Base-by-base conservation (phyloP, 768 basidiomycete species). In the Gloeopeniophorella convolvens region DNA sequence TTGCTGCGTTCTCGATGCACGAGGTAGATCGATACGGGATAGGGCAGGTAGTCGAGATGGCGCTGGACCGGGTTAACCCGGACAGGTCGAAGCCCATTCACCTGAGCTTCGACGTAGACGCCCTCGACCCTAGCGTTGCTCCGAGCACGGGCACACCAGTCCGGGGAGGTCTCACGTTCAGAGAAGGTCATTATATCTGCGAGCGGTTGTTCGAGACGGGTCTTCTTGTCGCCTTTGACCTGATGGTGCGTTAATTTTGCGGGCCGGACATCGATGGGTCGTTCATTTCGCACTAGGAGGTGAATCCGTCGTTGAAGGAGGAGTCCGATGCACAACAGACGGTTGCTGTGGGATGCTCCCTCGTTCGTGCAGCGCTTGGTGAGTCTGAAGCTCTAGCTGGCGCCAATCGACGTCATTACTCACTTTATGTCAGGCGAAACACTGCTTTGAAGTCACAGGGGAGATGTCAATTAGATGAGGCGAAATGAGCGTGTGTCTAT, bases 111-210 rank as follows among this genome's bases (percentile, higher is more conserved):
- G 96, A 99, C 65, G 93, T 98, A 18, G 91, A 94, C 62, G 92
- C 92, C 10, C 70, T 94, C 43, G 95, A 98, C 66, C 96, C 96
- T 10, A 78, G 78, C 13, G 94, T 97, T 45, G 95, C 96, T n/a
- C 95, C 94, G 1, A 90, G 89, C 41, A 95, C 92, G 37, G 92
- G 91, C 16, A 94, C 91, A 37, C 91, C 91, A 21, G 91, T 90
- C 55, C 85, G 94, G 59, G 96, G 96, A 2, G 96, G 96, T 10
- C 70, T 99, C 54, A 93, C 89, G 18, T 99, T 98, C 72, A 74
- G 96, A 57, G 96, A 99, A 65, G 95, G 94, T n/a, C 96, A 97
- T 68, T 97, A 94, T 66, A 93, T 95, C 61, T 92, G 89, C 58
- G 93, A 97, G 69, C 84, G 88, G 5, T 79, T 98, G 35, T 81